These are phyloP conservation scores for Oenanthe sinensis DNA, from an alignment of 129 eudicot species.

Conservation along the genomic window DNA sequence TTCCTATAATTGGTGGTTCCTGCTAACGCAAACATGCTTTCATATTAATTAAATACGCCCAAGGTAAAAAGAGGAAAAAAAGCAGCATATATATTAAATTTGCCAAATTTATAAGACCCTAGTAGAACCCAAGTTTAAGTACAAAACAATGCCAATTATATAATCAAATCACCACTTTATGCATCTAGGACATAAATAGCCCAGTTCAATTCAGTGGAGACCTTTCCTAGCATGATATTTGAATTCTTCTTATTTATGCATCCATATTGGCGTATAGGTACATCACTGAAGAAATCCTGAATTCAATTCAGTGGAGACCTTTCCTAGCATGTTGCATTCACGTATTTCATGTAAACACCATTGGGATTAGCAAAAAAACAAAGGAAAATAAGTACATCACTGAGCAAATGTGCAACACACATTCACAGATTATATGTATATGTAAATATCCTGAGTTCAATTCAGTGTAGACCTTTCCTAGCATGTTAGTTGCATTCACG, in stretches of 20 bases:
- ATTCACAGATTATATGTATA: too few species aligned
- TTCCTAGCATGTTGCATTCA: not conserved
- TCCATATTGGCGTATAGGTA: too few species aligned
- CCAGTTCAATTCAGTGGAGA: not conserved
- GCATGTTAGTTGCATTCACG: too few species aligned
- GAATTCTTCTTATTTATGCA: too few species aligned
- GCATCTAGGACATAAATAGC: not conserved
- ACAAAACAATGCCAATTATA: not conserved
- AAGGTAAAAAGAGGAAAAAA: not conserved
- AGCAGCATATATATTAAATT: too few species aligned
- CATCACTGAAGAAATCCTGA: too few species aligned
- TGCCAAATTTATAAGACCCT: too few species aligned
- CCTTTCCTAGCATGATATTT: not conserved
- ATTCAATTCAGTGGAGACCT: too few species aligned
- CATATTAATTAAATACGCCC: not conserved
- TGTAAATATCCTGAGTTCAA: too few species aligned
- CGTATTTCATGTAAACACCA: not conserved
- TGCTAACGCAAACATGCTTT: slow-evolving; percentile 28
- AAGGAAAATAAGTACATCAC: not conserved
- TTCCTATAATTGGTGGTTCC: slow-evolving; percentile 66
- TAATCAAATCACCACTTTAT: not conserved
- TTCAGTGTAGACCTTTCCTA: too few species aligned
- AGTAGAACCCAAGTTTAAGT: not conserved
- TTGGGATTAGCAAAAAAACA: not conserved
- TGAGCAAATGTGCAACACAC: not conserved